Percentiles rank a stretch among this genome's conserved stretches.
Evolutionary conservation across 495 filamentous ascomycete genomes (phyloP).

Genomic region (Lasiosphaeriaceae sp.): DNA sequence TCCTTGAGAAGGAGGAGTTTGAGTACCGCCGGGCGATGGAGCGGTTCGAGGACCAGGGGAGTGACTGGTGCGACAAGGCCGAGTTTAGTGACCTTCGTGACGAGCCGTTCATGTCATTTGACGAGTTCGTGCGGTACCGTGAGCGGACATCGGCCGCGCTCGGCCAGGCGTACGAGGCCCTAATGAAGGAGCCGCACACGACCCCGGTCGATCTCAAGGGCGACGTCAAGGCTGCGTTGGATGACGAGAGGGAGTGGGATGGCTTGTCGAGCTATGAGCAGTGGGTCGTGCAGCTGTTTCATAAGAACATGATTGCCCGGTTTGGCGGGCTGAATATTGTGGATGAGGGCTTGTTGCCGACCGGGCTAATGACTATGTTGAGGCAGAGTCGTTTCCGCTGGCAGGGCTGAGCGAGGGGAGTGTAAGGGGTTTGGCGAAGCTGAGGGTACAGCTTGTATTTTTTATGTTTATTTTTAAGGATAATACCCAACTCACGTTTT

Average conservation of each 20-base stretch:
- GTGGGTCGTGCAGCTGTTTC: slow-evolving; percentile 52
- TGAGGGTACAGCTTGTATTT: too few relatives aligned
- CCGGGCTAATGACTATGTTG: slow-evolving; percentile 50
- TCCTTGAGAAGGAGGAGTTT: slow-evolving; percentile 20
- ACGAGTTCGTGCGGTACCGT: slow-evolving; percentile 44
- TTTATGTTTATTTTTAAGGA: too few relatives aligned
- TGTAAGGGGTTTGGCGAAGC: not conserved
- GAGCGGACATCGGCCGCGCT: slow-evolving; percentile 33
- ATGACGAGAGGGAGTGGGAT: slow-evolving; percentile 8
- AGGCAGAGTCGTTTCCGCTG: slow-evolving; percentile 25
- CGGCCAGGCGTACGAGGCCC: slow-evolving; percentile 8
- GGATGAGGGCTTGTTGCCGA: slow-evolving; percentile 50
- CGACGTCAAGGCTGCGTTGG: slow-evolving; percentile 15
- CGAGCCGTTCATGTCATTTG: slow-evolving; percentile 42
- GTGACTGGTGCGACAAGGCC: not conserved
- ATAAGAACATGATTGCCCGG: slow-evolving; percentile 40
- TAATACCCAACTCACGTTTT: too few relatives aligned
- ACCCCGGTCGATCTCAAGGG: slow-evolving; percentile 4
- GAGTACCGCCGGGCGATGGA: slow-evolving; percentile 45
- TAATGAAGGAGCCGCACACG: slow-evolving; percentile 10
- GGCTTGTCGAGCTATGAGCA: slow-evolving; percentile 32
- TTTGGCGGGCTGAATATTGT: slow-evolving; percentile 51
- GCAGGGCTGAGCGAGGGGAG: slow-evolving; percentile 17
- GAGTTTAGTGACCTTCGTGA: slow-evolving; percentile 14
- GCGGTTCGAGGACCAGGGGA: not conserved